Percentiles rank a stretch among this genome's conserved stretches.
These are phyloP conservation scores for Ophioceras dolichostomum DNA, from an alignment of 2,329 filamentous ascomycete species.

Conservation along the genomic window DNA sequence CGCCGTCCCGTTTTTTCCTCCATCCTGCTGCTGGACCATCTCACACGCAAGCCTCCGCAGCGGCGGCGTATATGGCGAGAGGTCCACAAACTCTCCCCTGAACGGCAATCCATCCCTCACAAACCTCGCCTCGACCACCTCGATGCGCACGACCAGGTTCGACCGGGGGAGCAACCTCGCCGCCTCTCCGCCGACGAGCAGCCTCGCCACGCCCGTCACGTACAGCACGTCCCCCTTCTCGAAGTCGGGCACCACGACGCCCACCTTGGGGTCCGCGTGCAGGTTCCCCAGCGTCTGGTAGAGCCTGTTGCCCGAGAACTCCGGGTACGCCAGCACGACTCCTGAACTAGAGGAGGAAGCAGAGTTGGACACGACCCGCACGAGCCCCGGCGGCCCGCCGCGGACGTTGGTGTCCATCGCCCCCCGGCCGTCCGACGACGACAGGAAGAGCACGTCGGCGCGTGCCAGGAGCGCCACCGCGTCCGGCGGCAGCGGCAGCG, in stretches of 20 bases:
- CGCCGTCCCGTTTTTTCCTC: background rate
- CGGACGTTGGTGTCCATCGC: conserved; percentile 80
- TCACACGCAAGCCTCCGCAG: conserved; percentile 55
- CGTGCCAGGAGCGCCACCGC: conserved; percentile 47
- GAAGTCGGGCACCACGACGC: conserved; percentile 64
- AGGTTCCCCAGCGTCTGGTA: conserved; percentile 81
- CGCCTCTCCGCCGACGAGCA: conserved; percentile 54
- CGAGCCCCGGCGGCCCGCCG: conserved; percentile 62
- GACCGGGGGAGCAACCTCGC: conserved; percentile 51
- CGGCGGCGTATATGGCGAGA: conserved; percentile 69
- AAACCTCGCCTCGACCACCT: conserved; percentile 45
- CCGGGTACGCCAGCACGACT: conserved; percentile 59
- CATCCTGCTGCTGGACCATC: conserved; percentile 13
- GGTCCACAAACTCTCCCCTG: conserved; percentile 43
- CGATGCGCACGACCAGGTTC: conserved; percentile 61
- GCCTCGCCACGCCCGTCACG: conserved; percentile 53
- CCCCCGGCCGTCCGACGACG: conserved; percentile 43
- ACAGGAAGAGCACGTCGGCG: conserved; percentile 70
- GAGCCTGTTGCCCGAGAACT: conserved; percentile 73
- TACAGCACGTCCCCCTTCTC: conserved; percentile 62
- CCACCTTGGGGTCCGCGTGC: conserved; percentile 50
- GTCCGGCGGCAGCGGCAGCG: conserved; percentile 31
- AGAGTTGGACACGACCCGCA: conserved; percentile 51
- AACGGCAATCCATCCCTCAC: conserved; percentile 57
- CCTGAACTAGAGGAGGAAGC: too few species aligned